A percentile compares a stretch with the other conserved stretches of the same genome.
phyloP scores from a whole-genome alignment of 306 rosid genomes.

The Dicorynia guianensis region DNA sequence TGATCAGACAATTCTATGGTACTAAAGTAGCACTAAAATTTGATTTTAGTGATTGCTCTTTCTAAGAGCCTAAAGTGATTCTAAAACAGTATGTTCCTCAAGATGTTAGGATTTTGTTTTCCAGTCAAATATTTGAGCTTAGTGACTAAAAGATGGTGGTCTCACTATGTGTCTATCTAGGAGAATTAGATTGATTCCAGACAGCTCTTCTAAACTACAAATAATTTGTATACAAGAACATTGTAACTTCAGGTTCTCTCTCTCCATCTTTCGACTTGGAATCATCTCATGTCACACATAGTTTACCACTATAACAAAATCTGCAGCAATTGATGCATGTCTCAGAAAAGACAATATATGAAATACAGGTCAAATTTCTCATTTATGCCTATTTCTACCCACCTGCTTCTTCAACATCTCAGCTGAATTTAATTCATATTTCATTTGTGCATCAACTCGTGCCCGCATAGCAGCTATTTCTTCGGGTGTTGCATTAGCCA shows the following conservation, averaged over 20 bases:
- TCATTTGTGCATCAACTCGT: constrained; percentile 70
- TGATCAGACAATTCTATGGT: constrained; percentile 16
- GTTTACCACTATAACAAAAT: no score
- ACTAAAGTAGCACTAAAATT: not conserved
- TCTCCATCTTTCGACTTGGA: constrained; percentile 11
- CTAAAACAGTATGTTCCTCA: not conserved
- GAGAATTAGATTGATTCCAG: not conserved
- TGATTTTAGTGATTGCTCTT: not conserved
- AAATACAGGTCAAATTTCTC: not conserved
- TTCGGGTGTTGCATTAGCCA: constrained; percentile 84
- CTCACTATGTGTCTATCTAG: not conserved
- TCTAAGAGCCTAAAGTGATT: not conserved
- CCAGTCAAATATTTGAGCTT: not conserved
- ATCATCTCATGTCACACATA: no score
- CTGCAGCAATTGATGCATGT: no score
- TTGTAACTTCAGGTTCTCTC: constrained; percentile 3
- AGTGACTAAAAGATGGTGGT: not conserved
- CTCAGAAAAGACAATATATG: not conserved
- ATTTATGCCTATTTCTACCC: not conserved
- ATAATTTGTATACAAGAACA: not conserved
- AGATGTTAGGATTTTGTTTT: not conserved
- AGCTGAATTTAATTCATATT: constrained; percentile 77
- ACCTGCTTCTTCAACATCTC: constrained; percentile 92
- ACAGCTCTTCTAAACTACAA: not conserved
- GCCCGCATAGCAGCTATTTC: constrained; percentile 82